Base-by-base conservation (phyloP, 1,139 yeast species). In the Trichomonascaceae sp. region DNA sequence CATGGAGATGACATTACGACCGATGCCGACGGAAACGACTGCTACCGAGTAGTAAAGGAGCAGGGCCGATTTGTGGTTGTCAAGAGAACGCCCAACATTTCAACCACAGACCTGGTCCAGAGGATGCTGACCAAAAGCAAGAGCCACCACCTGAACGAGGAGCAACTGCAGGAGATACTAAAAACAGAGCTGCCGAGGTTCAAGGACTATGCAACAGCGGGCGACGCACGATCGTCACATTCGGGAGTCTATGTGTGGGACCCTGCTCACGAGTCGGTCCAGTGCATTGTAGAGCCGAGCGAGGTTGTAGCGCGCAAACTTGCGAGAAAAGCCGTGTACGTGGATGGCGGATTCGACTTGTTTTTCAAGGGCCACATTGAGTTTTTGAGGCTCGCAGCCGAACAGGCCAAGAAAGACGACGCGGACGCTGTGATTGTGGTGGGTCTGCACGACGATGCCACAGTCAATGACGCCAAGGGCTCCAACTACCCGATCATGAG, bases 1-100 rank as follows among this genome's bases (percentile, higher is more conserved):
- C 98, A 89, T 54, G 98, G 98, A 4, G 98, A 89, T 56, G 98
- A 89, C 52, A 85, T 89, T 46, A 89, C 97, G 18, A 80, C 95
- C 1, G 97, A 89, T 56, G 94, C 94, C 20, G 69, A 84, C 49
- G 98, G 98, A 0, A 74, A 82, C 37, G 98, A 89, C 57, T 82
- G 96, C 49, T 89, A 89, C 58, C 79, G 78, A 42, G 66, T 57
- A 16, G 84, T 87, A 42, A 87, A 87, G 55, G 87, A 82, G 37
- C 59, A 74, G 54, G 94, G 93, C n/a, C 62, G 87, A 46, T 82
- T 87, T 55, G 70, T 77, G 23, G 87, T 84, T 15, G 97, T 89
- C 28, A 85, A 82, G 55, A 65, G 98, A 44, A 89, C 98, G 0
- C 92, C 89, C 5, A 87, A 87, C 50, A 92, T 89, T 33, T 78